A percentile compares a stretch with the other conserved stretches of the same genome.
Evolutionary conservation across 768 basidiomycete species (phyloP).

Genomic region (Daedaleopsis nitida): DNA sequence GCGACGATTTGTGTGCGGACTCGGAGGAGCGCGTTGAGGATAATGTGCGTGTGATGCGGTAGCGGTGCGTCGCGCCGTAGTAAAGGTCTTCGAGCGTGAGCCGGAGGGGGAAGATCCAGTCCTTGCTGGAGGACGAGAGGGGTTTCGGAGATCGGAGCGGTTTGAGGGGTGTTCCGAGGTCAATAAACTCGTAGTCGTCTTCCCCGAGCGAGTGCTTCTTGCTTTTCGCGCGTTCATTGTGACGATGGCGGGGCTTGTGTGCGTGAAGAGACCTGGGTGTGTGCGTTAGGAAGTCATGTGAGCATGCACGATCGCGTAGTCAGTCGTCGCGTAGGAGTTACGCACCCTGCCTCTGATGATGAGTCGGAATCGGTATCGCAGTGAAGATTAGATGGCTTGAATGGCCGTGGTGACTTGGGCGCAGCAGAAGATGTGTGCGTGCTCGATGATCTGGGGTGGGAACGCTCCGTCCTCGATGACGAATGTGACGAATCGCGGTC

Average conservation of each 20-base stretch:
- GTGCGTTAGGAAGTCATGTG: neutral
- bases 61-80: slow-evolving; percentile 54
- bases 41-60: slow-evolving; percentile 60
- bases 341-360: slow-evolving; percentile 17
- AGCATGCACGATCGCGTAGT: neutral
- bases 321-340: neutral
- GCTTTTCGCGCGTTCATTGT: slow-evolving; percentile 2
- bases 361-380: slow-evolving; percentile 15
- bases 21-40: slow-evolving; percentile 31
- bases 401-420: slow-evolving; percentile 8
- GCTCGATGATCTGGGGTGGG: neutral
- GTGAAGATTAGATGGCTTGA: slow-evolving; percentile 10
- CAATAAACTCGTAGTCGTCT: slow-evolving; percentile 31
- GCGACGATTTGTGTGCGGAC: neutral
- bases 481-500: slow-evolving; percentile 1
- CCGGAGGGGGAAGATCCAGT: slow-evolving; percentile 69
- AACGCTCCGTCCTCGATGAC: slow-evolving; percentile 1
- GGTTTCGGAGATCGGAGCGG: slow-evolving; percentile 19
- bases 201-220: slow-evolving; percentile 23
- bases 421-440: slow-evolving; percentile 5
- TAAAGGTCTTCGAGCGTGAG: slow-evolving; percentile 66
- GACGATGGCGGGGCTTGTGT: slow-evolving; percentile 9
- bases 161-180: slow-evolving; percentile 20
- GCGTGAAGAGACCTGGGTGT: slow-evolving; percentile 8
- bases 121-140: slow-evolving; percentile 36